Evolutionary conservation across 1,139 yeast genomes (phyloP), one percentile per base, ranked within the genome.

Genomic region (Scheffersomyces titani): DNA sequence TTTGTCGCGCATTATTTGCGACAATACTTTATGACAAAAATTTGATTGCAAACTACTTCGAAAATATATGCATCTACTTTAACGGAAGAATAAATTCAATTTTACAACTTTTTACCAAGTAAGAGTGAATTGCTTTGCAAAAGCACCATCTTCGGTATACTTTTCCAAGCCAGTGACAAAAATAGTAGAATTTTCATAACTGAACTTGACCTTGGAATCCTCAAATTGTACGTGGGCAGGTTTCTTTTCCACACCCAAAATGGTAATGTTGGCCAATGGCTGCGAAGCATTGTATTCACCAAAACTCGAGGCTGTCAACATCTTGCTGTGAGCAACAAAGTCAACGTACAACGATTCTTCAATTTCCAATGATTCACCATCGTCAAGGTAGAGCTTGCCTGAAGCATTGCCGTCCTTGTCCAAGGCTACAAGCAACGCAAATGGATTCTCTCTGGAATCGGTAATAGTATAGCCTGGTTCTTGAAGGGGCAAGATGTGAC

Each of bases 381-480:
- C 76, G 52, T 72, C 76, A 54, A 59, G 56, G 55, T 68, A 67
- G 45, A 67, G 59, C 46, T 59, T 61, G 44, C 71, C 71, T 3
- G 57, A 44, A 45, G 71, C 70, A 21, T 52, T 50, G 6, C 65
- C 63, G 7, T 63, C 51, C 20, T 36, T 49, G 55, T 71, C 72
- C 53, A 70, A 65, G 5, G 74, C 74, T 44, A 70, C 73, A 48
- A 73, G 51, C 50, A 73, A 61, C 3, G 66, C 69, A 63, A 70
- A 73, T 13, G 71, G 68, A 51, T 71, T 71, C 52, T 67, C 49
- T 55, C 77, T 68, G 20, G 73, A 64, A 51, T 72, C 75, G 5
- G 63, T 46, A 44, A 67, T 63, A 20, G 77, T 73, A 58, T 67
- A 67, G 2, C 70, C 75, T 24, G 76, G 75, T 55, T 70, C 69